phyloP scores from a whole-genome alignment of 192 early-diverging fungal species.

The Coemansia sp. region DNA sequence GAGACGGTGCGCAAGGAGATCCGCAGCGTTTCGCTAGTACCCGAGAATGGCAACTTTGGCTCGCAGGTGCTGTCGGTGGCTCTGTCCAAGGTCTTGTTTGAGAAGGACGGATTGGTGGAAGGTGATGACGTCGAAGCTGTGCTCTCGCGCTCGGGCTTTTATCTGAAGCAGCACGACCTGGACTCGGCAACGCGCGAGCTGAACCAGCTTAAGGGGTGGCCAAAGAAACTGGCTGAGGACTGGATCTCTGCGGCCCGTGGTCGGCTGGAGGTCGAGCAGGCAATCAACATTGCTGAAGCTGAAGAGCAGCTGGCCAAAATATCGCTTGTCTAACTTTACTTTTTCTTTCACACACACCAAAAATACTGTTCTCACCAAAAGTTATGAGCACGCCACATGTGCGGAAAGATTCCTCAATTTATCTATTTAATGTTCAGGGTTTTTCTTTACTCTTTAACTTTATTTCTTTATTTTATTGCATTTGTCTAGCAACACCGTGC shows the following conservation, averaged over 20 bases:
- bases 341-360: neutral
- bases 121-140: slow-evolving; percentile 86
- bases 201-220: slow-evolving; percentile 92
- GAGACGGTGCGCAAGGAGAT: slow-evolving; percentile 66
- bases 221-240: slow-evolving; percentile 78
- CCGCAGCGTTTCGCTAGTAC: slow-evolving; percentile 77
- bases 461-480: slow-evolving; percentile 2
- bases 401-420: neutral
- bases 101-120: slow-evolving; percentile 79
- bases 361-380: neutral
- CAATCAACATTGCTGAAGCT: slow-evolving; percentile 67
- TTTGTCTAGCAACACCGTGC: neutral
- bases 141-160: slow-evolving; percentile 73
- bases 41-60: slow-evolving; percentile 82
- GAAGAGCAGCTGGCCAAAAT: slow-evolving; percentile 52
- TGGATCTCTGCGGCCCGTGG: slow-evolving; percentile 81
- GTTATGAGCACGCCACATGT: neutral
- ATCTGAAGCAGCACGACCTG: slow-evolving; percentile 75
- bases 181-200: slow-evolving; percentile 86
- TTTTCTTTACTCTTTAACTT: neutral
- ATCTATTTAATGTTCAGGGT: neutral
- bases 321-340: slow-evolving; percentile 19
- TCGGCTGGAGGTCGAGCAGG: slow-evolving; percentile 87
- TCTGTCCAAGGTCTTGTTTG: slow-evolving; percentile 76
- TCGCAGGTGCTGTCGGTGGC: slow-evolving; percentile 72